These are phyloP conservation scores for Ogataea glucozyma DNA, from an alignment of 805 yeast genomes.

Conservation along the genomic window DNA sequence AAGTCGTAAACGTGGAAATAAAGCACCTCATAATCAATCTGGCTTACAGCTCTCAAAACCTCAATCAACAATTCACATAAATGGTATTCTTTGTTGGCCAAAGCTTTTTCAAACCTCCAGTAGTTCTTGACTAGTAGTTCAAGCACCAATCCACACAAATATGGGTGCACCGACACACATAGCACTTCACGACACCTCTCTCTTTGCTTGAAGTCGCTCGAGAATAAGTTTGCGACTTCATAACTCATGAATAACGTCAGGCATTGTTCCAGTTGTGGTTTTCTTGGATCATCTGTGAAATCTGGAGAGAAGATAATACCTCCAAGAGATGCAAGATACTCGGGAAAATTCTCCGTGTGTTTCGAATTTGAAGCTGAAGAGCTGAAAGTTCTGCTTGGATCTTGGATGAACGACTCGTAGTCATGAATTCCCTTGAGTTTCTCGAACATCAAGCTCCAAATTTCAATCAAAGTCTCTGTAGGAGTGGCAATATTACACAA, in stretches of 20 bases:
- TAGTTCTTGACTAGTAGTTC: constrained; percentile 24
- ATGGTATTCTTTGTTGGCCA: constrained; percentile 25
- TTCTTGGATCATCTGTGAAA: constrained; percentile 29
- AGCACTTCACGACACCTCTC: constrained; percentile 74
- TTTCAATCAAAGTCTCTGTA: constrained; percentile 40
- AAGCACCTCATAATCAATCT: constrained; percentile 27
- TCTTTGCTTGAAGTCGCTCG: constrained; percentile 42
- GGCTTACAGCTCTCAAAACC: constrained; percentile 31
- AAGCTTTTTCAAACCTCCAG: constrained; percentile 27
- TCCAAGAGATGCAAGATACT: constrained; percentile 68
- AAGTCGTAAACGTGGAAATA: constrained; percentile 30
- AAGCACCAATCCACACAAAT: constrained; percentile 28
- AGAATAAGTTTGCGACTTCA: constrained; percentile 28
- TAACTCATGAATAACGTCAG: constrained; percentile 29
- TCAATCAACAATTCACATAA: constrained; percentile 33
- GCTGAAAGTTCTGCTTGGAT: constrained; percentile 8
- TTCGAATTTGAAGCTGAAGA: neutral
- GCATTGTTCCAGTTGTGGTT: constrained; percentile 28
- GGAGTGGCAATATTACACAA: constrained; percentile 35
- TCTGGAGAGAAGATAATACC: constrained; percentile 54
- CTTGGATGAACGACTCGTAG: constrained; percentile 9
- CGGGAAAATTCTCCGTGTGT: constrained; percentile 54
- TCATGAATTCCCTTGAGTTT: constrained; percentile 19
- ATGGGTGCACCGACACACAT: constrained; percentile 50
- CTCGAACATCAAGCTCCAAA: constrained; percentile 49